Percentiles rank a stretch among this genome's conserved stretches.
Evolutionary conservation across 1,284 basidiomycete genomes (phyloP).

Genomic region (Heterobasidion irregulare): DNA sequence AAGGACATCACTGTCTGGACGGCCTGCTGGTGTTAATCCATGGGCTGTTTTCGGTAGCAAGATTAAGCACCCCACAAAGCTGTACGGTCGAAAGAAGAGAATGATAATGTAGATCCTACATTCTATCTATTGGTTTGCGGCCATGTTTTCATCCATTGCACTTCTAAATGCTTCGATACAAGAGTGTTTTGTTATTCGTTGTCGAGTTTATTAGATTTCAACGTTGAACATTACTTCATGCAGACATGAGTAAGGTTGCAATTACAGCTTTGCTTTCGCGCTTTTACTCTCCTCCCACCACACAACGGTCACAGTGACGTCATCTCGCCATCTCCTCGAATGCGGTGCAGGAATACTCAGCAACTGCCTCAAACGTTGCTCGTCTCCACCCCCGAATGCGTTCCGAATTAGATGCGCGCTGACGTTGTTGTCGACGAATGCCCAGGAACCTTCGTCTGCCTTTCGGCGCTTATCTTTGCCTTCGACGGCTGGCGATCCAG

Average conservation of each 20-base stretch:
- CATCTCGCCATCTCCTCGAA: constrained; percentile 77
- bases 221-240: too few species aligned
- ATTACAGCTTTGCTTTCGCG: background rate
- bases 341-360: constrained; percentile 84
- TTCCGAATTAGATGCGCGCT: constrained; percentile 92
- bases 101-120: background rate
- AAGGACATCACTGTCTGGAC: too few species aligned
- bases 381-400: constrained; percentile 84
- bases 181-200: background rate
- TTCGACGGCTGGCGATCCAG: constrained; percentile 49
- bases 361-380: constrained; percentile 53
- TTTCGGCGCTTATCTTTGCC: constrained; percentile 48
- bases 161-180: background rate
- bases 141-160: background rate
- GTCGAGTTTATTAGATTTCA: background rate
- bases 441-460: constrained; percentile 50
- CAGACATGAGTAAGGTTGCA: too few species aligned
- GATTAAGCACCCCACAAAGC: background rate
- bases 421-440: constrained; percentile 82
- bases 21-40: too few species aligned
- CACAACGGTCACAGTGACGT: constrained; percentile 86
- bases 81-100: background rate
- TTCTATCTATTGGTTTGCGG: background rate
- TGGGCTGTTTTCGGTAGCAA: background rate
- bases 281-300: constrained; percentile 53